A percentile compares a stretch with the other conserved stretches of the same genome.
Evolutionary conservation across 805 yeast species (phyloP).

Genomic region (Ascoidea tarda): DNA sequence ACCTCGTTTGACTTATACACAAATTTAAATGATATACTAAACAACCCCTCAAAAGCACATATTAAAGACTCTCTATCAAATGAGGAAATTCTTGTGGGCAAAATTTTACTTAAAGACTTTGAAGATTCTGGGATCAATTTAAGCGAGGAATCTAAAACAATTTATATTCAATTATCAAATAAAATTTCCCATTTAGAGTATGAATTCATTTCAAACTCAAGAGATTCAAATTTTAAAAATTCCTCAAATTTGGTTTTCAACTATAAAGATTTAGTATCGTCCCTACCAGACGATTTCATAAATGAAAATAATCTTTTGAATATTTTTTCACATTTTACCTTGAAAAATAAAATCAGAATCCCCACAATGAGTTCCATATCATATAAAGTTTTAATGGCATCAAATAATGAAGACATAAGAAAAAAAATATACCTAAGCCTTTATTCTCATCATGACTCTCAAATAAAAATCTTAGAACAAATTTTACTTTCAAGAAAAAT

Average conservation of each 20-base stretch:
- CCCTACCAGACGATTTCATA: slow-evolving; percentile 8
- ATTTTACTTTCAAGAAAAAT: slow-evolving; percentile 54
- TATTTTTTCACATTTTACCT: slow-evolving; percentile 3
- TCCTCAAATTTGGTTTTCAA: slow-evolving; percentile 12
- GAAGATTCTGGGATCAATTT: slow-evolving; percentile 82
- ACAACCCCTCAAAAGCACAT: slow-evolving; percentile 19
- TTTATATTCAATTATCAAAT: slow-evolving; percentile 68
- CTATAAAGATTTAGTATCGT: not conserved
- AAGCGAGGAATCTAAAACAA: slow-evolving; percentile 45
- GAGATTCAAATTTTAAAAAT: slow-evolving; percentile 15
- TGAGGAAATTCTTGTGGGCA: slow-evolving; percentile 79
- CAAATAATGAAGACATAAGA: slow-evolving; percentile 43
- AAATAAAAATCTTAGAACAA: slow-evolving; percentile 41
- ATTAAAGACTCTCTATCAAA: slow-evolving; percentile 26
- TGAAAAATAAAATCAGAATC: slow-evolving; percentile 28
- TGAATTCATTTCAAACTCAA: slow-evolving; percentile 43
- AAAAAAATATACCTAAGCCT: slow-evolving; percentile 60
- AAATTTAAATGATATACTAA: slow-evolving; percentile 42
- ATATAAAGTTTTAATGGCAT: slow-evolving; percentile 44
- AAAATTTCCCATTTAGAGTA: slow-evolving; percentile 74
- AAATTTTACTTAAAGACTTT: slow-evolving; percentile 68
- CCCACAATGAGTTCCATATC: slow-evolving; percentile 56
- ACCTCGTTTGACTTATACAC: slow-evolving; percentile 63
- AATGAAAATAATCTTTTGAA: slow-evolving; percentile 2
- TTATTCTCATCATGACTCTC: slow-evolving; percentile 51